Base-by-base conservation (phyloP, 139 green algal species). In the Pleodorina starrii region DNA sequence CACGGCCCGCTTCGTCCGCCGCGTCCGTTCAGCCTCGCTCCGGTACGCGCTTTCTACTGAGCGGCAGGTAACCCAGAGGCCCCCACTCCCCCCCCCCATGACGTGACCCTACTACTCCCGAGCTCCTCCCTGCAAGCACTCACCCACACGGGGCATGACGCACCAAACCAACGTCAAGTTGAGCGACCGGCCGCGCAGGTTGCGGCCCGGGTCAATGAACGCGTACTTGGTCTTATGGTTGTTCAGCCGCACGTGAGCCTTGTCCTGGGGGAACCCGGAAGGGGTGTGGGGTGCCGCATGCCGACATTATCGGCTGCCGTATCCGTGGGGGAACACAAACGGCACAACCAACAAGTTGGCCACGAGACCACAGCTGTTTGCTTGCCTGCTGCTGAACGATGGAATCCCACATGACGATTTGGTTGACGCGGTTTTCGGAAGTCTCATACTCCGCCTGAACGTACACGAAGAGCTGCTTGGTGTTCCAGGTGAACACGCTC, bases 401-500 rank as follows among this genome's bases (percentile, higher is more conserved):
- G 38, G 60, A 84, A 76, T 96, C 96, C 95, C 96, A 98, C 32
- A 98, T 86, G 19, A 97, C 93, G n/a, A 98, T 92, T 81, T 97
- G 89, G 75, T 97, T 97, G 16, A 94, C 35, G 5, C 66, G 71
- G 84, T 90, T 90, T 17, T 89, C 81, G 9, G 36, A 23, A 11
- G 92, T 92, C 17, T 80, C 73, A 78, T 94, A 94, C 80, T 94
- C 92, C 14, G 92, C 92, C 63, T 92, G 91, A 14, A 93, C 16
- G 19, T 78, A 88, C 6, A 89, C 54, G 63, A 97, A 98, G 16
- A 98, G 90, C 92, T 98, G 96, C 91, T 98, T 97, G 0, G 96
- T 98, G 85, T 98, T 98, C 96, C 96, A 98, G 50, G 85, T 96
- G 90, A 98, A 98, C 16, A 92, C 90, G 50, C 90, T 94, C 32